Evolutionary conservation across 768 basidiomycete genomes (phyloP).

Genomic region (Auriscalpium microsporum): DNA sequence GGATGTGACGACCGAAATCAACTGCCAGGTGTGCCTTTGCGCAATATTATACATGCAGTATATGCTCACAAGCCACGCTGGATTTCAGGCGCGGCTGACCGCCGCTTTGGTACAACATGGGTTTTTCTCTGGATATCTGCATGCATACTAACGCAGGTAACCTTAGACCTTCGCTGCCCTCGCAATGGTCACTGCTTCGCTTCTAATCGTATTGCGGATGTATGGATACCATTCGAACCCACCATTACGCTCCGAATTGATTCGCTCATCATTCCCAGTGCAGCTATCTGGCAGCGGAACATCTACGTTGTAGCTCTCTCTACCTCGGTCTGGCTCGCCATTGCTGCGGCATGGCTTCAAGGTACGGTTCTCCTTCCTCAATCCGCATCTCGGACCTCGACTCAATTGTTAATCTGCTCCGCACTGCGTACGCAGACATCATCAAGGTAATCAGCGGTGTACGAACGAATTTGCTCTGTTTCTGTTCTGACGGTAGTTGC

Average conservation of each 20-base stretch:
- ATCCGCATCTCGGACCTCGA: too few species aligned
- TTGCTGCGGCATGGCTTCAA: background rate
- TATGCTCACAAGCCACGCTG: too few species aligned
- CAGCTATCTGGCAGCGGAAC: background rate
- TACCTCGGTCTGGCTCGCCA: background rate
- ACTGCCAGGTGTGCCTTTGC: background rate
- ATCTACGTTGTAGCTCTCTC: background rate
- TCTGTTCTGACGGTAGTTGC: too few species aligned
- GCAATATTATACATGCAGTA: too few species aligned
- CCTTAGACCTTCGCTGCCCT: background rate
- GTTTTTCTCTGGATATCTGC: too few species aligned
- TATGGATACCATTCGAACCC: background rate
- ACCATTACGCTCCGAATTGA: too few species aligned
- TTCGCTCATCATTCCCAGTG: background rate
- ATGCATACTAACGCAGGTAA: too few species aligned
- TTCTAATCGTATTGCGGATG: background rate
- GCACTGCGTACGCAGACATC: background rate
- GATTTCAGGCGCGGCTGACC: too few species aligned
- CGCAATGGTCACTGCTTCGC: background rate
- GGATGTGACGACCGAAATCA: background rate
- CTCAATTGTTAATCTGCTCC: too few species aligned
- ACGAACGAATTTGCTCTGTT: too few species aligned
- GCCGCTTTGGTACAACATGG: too few species aligned
- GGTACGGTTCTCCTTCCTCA: background rate
- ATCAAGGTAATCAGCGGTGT: background rate